These are phyloP conservation scores for Penicillium nordicum DNA, from an alignment of 2,329 filamentous ascomycete genomes.

Conservation along the genomic window DNA sequence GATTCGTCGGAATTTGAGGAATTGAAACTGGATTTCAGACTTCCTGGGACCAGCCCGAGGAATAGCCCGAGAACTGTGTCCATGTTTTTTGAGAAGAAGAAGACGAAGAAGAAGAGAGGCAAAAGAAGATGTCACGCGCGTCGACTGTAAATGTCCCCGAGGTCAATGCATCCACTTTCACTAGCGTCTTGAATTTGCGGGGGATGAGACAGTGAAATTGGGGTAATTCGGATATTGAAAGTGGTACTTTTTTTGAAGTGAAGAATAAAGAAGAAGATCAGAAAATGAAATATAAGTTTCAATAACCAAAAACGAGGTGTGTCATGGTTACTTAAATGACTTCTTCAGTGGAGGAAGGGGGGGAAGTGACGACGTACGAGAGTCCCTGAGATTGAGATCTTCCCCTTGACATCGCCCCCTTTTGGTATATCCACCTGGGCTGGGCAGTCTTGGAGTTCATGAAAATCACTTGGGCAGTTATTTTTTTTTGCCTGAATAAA, in stretches of 20 bases:
- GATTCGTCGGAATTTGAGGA: background rate
- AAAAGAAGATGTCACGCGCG: background rate
- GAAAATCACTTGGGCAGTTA: background rate
- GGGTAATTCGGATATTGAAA: background rate
- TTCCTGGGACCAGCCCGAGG: background rate
- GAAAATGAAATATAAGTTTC: background rate
- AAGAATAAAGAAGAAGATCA: background rate
- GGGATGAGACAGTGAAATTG: background rate
- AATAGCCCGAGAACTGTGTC: background rate
- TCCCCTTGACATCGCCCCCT: background rate
- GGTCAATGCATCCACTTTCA: background rate
- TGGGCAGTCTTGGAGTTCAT: background rate
- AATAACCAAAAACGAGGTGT: background rate
- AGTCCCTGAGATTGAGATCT: slow-evolving; percentile 2
- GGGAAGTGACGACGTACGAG: background rate
- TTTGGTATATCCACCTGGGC: background rate
- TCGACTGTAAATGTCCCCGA: background rate
- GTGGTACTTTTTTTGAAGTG: background rate
- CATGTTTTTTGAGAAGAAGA: background rate
- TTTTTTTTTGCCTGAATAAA: no score
- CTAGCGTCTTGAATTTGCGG: slow-evolving; percentile 2
- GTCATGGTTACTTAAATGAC: background rate
- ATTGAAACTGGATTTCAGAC: background rate
- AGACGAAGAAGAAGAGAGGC: background rate
- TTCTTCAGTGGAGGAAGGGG: background rate